phyloP scores from a whole-genome alignment of 805 yeast genomes.

The Dipodascus geniculatus region DNA sequence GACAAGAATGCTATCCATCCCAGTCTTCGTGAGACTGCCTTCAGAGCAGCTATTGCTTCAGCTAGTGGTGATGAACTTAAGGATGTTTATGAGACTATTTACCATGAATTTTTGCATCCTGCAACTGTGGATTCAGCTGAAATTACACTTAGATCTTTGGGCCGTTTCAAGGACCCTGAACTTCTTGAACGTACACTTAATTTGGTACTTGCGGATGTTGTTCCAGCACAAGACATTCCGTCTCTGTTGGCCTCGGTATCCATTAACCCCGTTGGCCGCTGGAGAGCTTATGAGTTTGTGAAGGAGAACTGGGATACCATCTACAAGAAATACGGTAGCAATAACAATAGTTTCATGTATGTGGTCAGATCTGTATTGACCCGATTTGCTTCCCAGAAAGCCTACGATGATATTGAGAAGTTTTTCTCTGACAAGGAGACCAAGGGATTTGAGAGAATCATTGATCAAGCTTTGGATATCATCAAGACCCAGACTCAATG shows the following conservation, averaged over 20 bases:
- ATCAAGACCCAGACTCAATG: conserved; percentile 47
- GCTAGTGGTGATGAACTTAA: conserved; percentile 48
- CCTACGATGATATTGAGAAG: conserved; percentile 38
- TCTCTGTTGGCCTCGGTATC: conserved; percentile 70
- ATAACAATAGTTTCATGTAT: conserved; percentile 65
- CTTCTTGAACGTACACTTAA: conserved; percentile 45
- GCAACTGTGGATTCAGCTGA: conserved; percentile 53
- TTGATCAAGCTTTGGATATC: conserved; percentile 44
- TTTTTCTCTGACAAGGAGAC: conserved; percentile 39
- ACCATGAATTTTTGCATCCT: conserved; percentile 43
- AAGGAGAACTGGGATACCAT: conserved; percentile 62
- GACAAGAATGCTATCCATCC: conserved; percentile 63
- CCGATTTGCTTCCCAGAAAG: conserved; percentile 46
- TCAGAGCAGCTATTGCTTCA: conserved; percentile 47
- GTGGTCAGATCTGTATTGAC: conserved; percentile 54
- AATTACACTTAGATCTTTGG: conserved; percentile 58
- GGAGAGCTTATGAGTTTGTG: conserved; percentile 47
- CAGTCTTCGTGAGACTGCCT: conserved; percentile 56
- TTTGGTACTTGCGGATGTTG: conserved; percentile 44
- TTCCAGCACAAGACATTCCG: conserved; percentile 60
- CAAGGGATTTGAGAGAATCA: conserved; percentile 30
- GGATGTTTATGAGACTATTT: conserved; percentile 39
- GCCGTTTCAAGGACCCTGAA: conserved; percentile 43
- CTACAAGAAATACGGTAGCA: conserved; percentile 61
- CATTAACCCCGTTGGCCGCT: conserved; percentile 31